Percentiles rank a stretch among this genome's conserved stretches.
phyloP scores from a whole-genome alignment of 805 yeast species.

The Pichia manshurica region DNA sequence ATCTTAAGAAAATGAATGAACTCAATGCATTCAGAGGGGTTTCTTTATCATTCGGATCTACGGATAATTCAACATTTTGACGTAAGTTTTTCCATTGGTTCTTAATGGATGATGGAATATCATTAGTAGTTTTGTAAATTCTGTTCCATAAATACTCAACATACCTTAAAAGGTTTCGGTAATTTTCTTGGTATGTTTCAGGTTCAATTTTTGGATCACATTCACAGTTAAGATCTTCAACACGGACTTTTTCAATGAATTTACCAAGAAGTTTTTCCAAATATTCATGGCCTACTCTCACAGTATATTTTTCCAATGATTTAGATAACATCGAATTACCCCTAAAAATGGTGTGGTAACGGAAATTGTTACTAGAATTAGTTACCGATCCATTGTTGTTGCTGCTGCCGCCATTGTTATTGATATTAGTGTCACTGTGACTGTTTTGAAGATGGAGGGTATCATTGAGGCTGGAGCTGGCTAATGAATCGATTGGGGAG shows the following conservation, averaged over 20 bases:
- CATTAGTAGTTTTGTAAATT: constrained; percentile 63
- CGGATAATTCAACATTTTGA: constrained; percentile 54
- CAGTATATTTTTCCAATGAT: constrained; percentile 69
- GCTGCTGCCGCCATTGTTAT: not conserved
- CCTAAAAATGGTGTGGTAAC: constrained; percentile 58
- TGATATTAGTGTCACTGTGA: not conserved
- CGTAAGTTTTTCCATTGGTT: constrained; percentile 58
- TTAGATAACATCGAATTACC: constrained; percentile 82
- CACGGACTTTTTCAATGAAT: constrained; percentile 48
- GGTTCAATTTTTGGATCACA: constrained; percentile 62
- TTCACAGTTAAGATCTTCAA: constrained; percentile 58
- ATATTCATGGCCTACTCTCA: constrained; percentile 74
- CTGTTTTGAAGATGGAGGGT: too few species aligned
- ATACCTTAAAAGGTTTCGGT: constrained; percentile 33
- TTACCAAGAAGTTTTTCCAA: constrained; percentile 66
- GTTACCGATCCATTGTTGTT: too few species aligned
- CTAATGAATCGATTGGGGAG: constrained; percentile 26
- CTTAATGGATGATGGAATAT: constrained; percentile 65
- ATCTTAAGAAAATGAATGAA: constrained; percentile 78
- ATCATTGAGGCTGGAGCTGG: too few species aligned
- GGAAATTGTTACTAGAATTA: not conserved
- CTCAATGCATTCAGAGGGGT: constrained; percentile 66
- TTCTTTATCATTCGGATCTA: constrained; percentile 46
- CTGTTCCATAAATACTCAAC: constrained; percentile 59
- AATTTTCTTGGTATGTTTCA: constrained; percentile 33